phyloP scores from a whole-genome alignment of 306 rosid species.

The Rosa lucieae region DNA sequence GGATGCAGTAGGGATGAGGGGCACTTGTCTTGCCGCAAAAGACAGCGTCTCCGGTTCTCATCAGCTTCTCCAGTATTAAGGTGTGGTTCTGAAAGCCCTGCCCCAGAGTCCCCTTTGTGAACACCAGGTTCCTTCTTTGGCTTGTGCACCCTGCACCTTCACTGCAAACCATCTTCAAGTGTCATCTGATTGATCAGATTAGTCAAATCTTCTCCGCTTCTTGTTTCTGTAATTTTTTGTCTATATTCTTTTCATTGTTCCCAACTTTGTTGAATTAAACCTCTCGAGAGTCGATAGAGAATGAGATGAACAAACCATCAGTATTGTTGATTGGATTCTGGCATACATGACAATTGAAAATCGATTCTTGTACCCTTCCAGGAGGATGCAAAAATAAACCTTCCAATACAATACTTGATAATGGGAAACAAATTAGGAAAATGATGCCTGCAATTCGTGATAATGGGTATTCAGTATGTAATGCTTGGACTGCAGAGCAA shows the following conservation, averaged over 20 bases:
- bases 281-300: background rate
- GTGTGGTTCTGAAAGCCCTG: slow-evolving; percentile 61
- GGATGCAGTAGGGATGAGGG: slow-evolving; percentile 74
- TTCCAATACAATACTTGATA: background rate
- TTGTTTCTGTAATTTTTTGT: background rate
- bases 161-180: slow-evolving; percentile 31
- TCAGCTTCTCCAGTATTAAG: slow-evolving; percentile 57
- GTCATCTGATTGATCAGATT: background rate
- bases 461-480: background rate
- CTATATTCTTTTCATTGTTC: background rate
- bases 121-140: slow-evolving; percentile 23
- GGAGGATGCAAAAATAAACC: background rate
- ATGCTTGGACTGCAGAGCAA: background rate
- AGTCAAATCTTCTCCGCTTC: background rate
- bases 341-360: background rate
- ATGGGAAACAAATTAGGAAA: background rate
- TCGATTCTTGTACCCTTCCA: background rate
- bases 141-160: background rate
- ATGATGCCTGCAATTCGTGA: background rate
- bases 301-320: background rate
- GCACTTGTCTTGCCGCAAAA: slow-evolving; percentile 43
- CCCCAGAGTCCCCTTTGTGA: slow-evolving; percentile 75
- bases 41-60: slow-evolving; percentile 56
- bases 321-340: background rate
- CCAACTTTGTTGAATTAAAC: background rate